Evolutionary conservation across 2,329 filamentous ascomycete genomes (phyloP).

Genomic region (Trichocomaceae sp.): DNA sequence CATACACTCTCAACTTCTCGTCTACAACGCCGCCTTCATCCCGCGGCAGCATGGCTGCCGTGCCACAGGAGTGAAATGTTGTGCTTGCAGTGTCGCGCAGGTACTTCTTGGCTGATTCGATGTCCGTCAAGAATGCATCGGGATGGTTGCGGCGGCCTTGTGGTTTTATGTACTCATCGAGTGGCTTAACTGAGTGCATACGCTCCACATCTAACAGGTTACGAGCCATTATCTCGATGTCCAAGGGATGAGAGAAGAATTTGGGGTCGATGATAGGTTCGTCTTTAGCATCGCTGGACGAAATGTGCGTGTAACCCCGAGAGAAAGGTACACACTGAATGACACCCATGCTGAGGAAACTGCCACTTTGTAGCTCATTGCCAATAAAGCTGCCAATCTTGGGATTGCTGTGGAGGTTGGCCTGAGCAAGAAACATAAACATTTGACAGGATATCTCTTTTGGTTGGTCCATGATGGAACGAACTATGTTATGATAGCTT

Average conservation of each 20-base stretch:
- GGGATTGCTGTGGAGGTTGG: background rate
- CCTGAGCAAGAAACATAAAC: background rate
- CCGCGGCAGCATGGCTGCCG: conserved; percentile 14
- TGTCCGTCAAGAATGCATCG: conserved; percentile 6
- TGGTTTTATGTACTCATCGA: too few species aligned
- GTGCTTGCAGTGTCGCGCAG: background rate
- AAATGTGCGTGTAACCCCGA: conserved; percentile 33
- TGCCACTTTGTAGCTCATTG: conserved; percentile 16
- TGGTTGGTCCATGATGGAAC: background rate
- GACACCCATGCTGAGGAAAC: conserved; percentile 23
- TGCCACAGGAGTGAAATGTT: conserved; percentile 15
- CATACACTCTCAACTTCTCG: background rate
- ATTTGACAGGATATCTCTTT: background rate
- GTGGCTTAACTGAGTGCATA: too few species aligned
- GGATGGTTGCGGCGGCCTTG: too few species aligned
- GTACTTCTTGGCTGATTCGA: background rate
- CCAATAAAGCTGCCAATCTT: conserved; percentile 13
- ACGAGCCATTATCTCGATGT: conserved; percentile 34
- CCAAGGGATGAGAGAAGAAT: conserved; percentile 40
- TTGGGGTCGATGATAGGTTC: conserved; percentile 38
- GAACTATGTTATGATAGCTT: background rate
- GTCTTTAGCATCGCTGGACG: conserved; percentile 27
- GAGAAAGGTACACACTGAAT: conserved; percentile 27
- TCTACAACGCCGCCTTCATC: conserved; percentile 18
- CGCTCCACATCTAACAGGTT: conserved; percentile 1